Percentiles rank a stretch among this genome's conserved stretches.
Conservation (phyloP, 2,329 filamentous ascomycete genomes). For the Colletotrichum camelliae region DNA sequence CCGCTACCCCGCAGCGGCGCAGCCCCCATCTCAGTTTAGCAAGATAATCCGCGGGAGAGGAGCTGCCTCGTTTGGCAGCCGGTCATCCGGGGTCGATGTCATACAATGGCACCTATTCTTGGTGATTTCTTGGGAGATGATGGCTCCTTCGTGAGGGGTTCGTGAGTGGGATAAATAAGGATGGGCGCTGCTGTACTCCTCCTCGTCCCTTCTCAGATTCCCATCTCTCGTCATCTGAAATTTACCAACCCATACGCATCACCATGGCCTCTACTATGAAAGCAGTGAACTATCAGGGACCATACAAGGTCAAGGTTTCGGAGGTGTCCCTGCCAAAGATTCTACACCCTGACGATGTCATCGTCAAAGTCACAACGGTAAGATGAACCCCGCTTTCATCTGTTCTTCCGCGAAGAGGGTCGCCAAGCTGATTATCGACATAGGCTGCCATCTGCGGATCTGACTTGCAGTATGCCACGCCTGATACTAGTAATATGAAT, state of each 20-base stretch:
- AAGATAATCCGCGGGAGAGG: slow-evolving; percentile 13
- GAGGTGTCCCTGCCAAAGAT: slow-evolving; percentile 63
- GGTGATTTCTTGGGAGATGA: neutral
- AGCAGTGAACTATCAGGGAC: slow-evolving; percentile 67
- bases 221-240: neutral
- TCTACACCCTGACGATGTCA: slow-evolving; percentile 68
- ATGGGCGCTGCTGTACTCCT: neutral
- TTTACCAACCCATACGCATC: neutral
- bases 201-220: neutral
- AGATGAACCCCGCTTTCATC: slow-evolving; percentile 27
- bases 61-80: neutral
- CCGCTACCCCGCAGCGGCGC: slow-evolving; percentile 12
- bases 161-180: neutral
- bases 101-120: neutral
- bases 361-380: slow-evolving; percentile 70
- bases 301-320: slow-evolving; percentile 67
- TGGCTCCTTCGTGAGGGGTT: neutral
- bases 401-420: neutral
- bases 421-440: neutral
- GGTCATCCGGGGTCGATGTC: neutral
- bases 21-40: neutral
- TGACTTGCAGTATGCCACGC: slow-evolving; percentile 46
- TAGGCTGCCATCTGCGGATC: slow-evolving; percentile 59
- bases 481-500: neutral
- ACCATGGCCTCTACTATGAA: slow-evolving; percentile 53